Evolutionary conservation across 768 basidiomycete genomes (phyloP).

Genomic region (Arthromyces matolae): DNA sequence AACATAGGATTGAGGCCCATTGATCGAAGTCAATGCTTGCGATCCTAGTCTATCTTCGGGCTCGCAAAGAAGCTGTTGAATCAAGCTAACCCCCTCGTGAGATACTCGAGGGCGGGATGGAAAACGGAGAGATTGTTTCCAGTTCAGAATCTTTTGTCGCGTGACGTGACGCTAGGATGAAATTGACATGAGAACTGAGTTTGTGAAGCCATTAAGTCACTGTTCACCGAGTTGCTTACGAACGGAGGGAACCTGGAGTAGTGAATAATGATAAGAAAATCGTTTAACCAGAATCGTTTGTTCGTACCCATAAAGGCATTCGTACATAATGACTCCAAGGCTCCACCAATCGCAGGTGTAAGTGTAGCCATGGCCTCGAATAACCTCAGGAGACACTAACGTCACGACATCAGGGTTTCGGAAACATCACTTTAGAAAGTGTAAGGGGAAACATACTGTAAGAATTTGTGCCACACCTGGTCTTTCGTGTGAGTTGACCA

Average conservation of each 20-base stretch:
- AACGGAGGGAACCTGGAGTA: conserved; percentile 83
- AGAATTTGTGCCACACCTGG: conserved; percentile 82
- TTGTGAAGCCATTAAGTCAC: conserved; percentile 3
- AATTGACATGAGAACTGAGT: conserved; percentile 16
- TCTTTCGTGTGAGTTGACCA: conserved; percentile 22
- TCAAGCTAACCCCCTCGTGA: conserved; percentile 81
- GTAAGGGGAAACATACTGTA: conserved; percentile 61
- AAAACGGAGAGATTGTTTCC: conserved; percentile 86
- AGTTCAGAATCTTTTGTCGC: conserved; percentile 95
- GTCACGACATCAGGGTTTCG: conserved; percentile 3
- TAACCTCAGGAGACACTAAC: conserved; percentile 87
- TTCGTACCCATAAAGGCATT: conserved; percentile 84
- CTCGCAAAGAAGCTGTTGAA: conserved; percentile 90
- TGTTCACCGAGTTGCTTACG: conserved; percentile 80
- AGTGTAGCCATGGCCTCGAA: conserved; percentile 87
- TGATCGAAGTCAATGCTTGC: conserved; percentile 61
- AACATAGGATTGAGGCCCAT: conserved; percentile 75
- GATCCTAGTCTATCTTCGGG: conserved; percentile 91
- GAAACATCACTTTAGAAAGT: background rate
- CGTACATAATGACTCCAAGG: conserved; percentile 94
- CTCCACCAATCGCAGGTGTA: conserved; percentile 99
- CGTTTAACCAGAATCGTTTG: conserved; percentile 8
- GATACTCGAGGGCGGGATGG: conserved; percentile 80
- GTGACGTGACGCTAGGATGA: conserved; percentile 78
- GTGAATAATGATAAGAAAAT: conserved; percentile 6